Evolutionary conservation across 768 basidiomycete species (phyloP), one percentile per base, ranked within the genome.

Genomic region (Boletus bicolor): DNA sequence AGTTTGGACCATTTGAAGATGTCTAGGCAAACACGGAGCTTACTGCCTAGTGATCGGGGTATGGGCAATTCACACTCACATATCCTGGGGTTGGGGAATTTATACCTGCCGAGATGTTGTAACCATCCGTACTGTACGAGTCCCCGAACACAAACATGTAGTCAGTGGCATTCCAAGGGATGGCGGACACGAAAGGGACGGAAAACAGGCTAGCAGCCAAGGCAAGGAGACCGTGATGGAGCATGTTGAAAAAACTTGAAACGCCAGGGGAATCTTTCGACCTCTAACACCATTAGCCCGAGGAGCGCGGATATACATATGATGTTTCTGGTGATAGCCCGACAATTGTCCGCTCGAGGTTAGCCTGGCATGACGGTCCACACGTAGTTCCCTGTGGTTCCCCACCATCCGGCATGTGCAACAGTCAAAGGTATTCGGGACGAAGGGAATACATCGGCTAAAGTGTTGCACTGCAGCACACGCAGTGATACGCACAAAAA

Each of bases 101-200:
- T 14, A 84, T 69, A 7, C 83, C 83, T 9, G 76, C 77, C 17
- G 83, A 81, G 49, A 85, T 75, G 58, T 85, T 84, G 64, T 77
- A 86, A 9, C 84, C 83, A 51, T 79, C 77, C 5, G 80, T 71
- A 1, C 82, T 82, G 66, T 86, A 86, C 1, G 82, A 85, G 60
- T 86, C 84, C 10, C 84, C 85, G 59, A 86, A 86, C 2, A 79
- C 75, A 58, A 86, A 81, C 49, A 85, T 60, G 62, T 77, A 84
- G 58, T 83, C 68, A 5, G 79, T 85, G 14, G 73, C 72, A 12
- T 72, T 74, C 84, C 83, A 85, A 7, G 79, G 75, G 49, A 68
- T 67, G 6, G 72, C 65, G 15, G 47, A 61, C 19, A 15, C 57
- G 26, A 55, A 21, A 5, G 60, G 39, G 37, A 58, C 15, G 38